A percentile compares a stretch with the other conserved stretches of the same genome.
phyloP scores from a whole-genome alignment of 2,329 filamentous ascomycete species.

The Fusarium austroafricanum region DNA sequence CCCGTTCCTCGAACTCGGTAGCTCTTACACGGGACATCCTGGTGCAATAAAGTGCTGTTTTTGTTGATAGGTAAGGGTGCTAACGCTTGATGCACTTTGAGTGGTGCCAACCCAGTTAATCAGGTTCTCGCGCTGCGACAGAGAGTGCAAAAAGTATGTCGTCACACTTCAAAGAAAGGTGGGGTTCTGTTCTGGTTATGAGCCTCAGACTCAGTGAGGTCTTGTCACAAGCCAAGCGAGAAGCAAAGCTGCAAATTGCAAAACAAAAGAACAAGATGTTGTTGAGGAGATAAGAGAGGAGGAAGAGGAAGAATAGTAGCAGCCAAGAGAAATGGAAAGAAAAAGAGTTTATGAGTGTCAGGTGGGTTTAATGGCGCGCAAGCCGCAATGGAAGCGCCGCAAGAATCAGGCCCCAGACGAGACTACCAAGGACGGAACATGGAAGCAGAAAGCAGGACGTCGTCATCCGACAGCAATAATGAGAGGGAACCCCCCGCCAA shows the following conservation, averaged over 20 bases:
- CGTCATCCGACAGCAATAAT: slow-evolving; percentile 47
- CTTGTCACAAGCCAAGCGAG: slow-evolving; percentile 17
- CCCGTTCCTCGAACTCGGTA: slow-evolving; percentile 61
- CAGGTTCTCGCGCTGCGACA: slow-evolving; percentile 22
- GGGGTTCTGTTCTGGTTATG: slow-evolving; percentile 23
- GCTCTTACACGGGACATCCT: slow-evolving; percentile 47
- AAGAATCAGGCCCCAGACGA: slow-evolving; percentile 42
- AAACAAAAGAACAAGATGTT: slow-evolving; percentile 32
- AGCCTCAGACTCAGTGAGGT: slow-evolving; percentile 30
- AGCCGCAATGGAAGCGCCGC: slow-evolving; percentile 31
- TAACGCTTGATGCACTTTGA: slow-evolving; percentile 15
- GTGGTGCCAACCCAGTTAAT: slow-evolving; percentile 29
- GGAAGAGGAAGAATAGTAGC: slow-evolving; percentile 11
- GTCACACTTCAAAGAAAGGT: slow-evolving; percentile 33
- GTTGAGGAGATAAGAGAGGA: slow-evolving; percentile 25
- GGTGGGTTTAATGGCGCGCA: slow-evolving; percentile 46
- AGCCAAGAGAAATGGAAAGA: slow-evolving; percentile 33
- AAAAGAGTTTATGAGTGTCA: slow-evolving; percentile 42
- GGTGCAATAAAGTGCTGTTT: slow-evolving; percentile 11
- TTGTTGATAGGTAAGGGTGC: not conserved
- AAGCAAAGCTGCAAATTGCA: slow-evolving; percentile 18
- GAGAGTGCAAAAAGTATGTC: slow-evolving; percentile 24
- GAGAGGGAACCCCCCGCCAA: slow-evolving; percentile 44
- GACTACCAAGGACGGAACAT: slow-evolving; percentile 39
- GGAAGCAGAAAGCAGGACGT: slow-evolving; percentile 42